Conservation (phyloP, 1,284 basidiomycete species). For the Schizopora paradoxa region DNA sequence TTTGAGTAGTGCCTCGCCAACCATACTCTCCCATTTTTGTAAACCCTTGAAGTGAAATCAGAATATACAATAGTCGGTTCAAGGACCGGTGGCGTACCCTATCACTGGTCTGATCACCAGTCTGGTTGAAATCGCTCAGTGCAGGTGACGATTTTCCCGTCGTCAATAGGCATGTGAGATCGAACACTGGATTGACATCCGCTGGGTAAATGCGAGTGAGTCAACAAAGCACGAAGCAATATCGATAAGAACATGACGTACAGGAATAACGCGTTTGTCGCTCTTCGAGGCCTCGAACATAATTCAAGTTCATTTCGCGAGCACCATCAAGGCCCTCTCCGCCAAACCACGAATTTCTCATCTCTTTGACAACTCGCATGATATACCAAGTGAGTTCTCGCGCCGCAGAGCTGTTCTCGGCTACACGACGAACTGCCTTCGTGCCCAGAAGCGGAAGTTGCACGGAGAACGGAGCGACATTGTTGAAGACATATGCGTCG, state of each 20-base stretch:
- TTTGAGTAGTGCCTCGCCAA: conserved; percentile 62
- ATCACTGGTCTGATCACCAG: conserved; percentile 74
- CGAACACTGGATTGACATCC: conserved; percentile 56
- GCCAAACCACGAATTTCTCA: conserved; percentile 67
- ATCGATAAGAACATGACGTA: conserved; percentile 33
- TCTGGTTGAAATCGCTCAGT: conserved; percentile 66
- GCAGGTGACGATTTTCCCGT: conserved; percentile 66
- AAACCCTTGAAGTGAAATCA: conserved; percentile 46
- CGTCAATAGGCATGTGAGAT: conserved; percentile 64
- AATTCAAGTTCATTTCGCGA: conserved; percentile 64
- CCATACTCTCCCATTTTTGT: conserved; percentile 73
- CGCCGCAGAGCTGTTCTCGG: conserved; percentile 61
- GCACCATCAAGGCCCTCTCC: conserved; percentile 59
- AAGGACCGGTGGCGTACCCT: conserved; percentile 41
- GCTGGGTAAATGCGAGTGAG: conserved; percentile 26
- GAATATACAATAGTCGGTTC: conserved; percentile 11
- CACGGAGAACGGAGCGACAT: conserved; percentile 44
- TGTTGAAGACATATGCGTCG: conserved; percentile 22
- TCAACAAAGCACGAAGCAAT: conserved; percentile 8
- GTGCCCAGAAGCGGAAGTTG: conserved; percentile 53
- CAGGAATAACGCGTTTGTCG: conserved; percentile 62
- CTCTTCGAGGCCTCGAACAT: conserved; percentile 57
- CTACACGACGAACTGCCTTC: conserved; percentile 58
- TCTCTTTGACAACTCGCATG: conserved; percentile 63
- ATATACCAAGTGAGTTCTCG: conserved; percentile 67